A percentile compares a stretch with the other conserved stretches of the same genome.
Evolutionary conservation across 176 grass and related monocot species (phyloP).

Genomic region (Oryza officinalis): DNA sequence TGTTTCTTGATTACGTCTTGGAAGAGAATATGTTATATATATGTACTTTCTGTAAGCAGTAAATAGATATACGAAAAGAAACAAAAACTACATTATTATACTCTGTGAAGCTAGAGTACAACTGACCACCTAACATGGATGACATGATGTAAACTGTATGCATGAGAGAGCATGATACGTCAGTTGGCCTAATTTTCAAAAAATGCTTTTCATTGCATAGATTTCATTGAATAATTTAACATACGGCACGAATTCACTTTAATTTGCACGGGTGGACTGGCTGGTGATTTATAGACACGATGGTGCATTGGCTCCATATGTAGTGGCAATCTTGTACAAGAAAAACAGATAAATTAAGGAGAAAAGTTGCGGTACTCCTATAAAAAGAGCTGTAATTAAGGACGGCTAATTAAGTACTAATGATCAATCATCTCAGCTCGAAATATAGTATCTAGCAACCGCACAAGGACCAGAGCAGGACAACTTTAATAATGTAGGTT

Average conservation of each 20-base stretch:
- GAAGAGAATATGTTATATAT: too few relatives aligned
- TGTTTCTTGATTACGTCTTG: too few relatives aligned
- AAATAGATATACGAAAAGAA: not conserved
- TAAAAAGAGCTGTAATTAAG: not conserved
- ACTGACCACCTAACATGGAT: not conserved
- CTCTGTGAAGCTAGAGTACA: not conserved
- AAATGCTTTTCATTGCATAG: not conserved
- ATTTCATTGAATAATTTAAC: too few relatives aligned
- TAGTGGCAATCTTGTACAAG: not conserved
- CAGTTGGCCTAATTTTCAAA: not conserved
- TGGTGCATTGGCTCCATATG: too few relatives aligned
- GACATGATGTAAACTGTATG: not conserved
- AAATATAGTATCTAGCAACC: not conserved
- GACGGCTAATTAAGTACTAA: not conserved
- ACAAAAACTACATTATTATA: not conserved
- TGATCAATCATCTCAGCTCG: not conserved
- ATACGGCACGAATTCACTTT: too few relatives aligned
- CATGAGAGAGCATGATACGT: not conserved
- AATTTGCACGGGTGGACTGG: too few relatives aligned
- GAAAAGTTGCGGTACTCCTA: not conserved
- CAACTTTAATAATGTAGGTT: not conserved
- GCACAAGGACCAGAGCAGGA: too few relatives aligned
- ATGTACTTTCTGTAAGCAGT: not conserved
- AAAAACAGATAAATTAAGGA: not conserved
- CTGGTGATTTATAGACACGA: too few relatives aligned